Conservation (phyloP, 176 grass and related monocot genomes). For the Zea mays region Zm-B73-REFERENCE-NAM-5.0 NC_050101.1:20957001-20957500, state of each 20-base stretch:
- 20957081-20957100: constrained; percentile 57
- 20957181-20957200: too few relatives aligned
- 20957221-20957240: constrained; percentile 70
- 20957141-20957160: not conserved
- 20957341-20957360: constrained; percentile 78
- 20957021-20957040: constrained; percentile 24
- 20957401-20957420: constrained; percentile 80
- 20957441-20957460: too few relatives aligned
- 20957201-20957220: not conserved
- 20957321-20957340: constrained; percentile 53
- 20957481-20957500: too few relatives aligned
- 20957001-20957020: constrained; percentile 38
- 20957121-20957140: not conserved
- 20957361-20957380: constrained; percentile 85
- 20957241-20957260: constrained; percentile 58
- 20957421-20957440: not conserved
- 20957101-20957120: not conserved
- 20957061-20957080: constrained; percentile 13
- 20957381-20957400: constrained; percentile 91
- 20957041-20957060: not conserved
- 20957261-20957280: too few relatives aligned
- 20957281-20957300: constrained; percentile 7
- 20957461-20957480: too few relatives aligned
- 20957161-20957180: not conserved
- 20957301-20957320: constrained; percentile 45